phyloP scores from a whole-genome alignment of 805 yeast species.

The Candida khao-thaluensis region DNA sequence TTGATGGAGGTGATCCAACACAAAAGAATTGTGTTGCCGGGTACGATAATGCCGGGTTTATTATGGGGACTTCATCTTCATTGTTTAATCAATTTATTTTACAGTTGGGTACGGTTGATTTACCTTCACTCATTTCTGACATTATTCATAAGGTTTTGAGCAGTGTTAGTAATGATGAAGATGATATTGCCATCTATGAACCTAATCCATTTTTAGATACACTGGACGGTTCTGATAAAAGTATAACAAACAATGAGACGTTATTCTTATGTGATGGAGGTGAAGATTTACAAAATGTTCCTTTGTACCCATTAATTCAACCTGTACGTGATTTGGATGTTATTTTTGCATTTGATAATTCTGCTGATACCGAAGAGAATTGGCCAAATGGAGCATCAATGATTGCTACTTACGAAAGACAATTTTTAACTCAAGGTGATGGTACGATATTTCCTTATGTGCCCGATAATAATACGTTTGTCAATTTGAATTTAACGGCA shows the following conservation, averaged over 20 bases:
- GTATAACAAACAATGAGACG: conserved; percentile 22
- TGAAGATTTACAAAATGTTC: conserved; percentile 39
- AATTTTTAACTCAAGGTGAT: conserved; percentile 44
- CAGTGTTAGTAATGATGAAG: conserved; percentile 46
- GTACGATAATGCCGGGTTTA: conserved; percentile 77
- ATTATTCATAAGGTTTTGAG: conserved; percentile 24
- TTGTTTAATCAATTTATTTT: conserved; percentile 69
- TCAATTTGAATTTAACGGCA: conserved; percentile 58
- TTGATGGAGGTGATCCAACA: conserved; percentile 57
- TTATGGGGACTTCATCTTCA: conserved; percentile 81
- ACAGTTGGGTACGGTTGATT: conserved; percentile 46
- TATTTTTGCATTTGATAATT: conserved; percentile 38
- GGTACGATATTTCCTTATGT: conserved; percentile 76
- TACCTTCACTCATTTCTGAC: conserved; percentile 22
- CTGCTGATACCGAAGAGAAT: conserved; percentile 29
- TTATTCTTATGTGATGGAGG: conserved; percentile 42
- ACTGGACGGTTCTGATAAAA: conserved; percentile 26
- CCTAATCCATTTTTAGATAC: conserved; percentile 65
- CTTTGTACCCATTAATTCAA: conserved; percentile 39
- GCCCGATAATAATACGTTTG: conserved; percentile 65
- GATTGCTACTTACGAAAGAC: conserved; percentile 33
- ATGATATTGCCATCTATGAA: conserved; percentile 66
- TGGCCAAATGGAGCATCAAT: conserved; percentile 43
- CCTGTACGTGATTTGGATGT: conserved; percentile 33
- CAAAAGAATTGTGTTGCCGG: conserved; percentile 57